Evolutionary conservation across 1,284 basidiomycete genomes (phyloP).

Genomic region (Leccinum insolens): DNA sequence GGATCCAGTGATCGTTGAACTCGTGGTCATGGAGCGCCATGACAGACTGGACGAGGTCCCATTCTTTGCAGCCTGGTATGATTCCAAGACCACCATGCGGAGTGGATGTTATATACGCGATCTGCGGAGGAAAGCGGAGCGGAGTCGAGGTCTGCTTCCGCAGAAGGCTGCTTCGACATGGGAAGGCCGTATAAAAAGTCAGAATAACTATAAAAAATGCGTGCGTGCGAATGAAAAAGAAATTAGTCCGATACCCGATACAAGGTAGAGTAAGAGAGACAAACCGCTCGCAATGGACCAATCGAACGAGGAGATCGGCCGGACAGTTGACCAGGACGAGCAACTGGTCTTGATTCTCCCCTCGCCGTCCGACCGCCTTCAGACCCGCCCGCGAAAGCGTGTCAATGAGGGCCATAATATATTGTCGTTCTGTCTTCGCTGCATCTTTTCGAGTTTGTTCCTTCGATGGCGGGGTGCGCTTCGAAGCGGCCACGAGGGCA

Average conservation of each 20-base stretch:
- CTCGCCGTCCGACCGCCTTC: constrained; percentile 70
- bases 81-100: constrained; percentile 77
- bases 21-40: constrained; percentile 82
- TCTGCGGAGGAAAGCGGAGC: constrained; percentile 66
- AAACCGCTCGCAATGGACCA: constrained; percentile 79
- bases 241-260: background rate
- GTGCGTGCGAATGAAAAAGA: background rate
- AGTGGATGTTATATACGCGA: constrained; percentile 72
- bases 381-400: constrained; percentile 64
- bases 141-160: constrained; percentile 43
- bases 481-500: background rate
- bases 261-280: constrained; percentile 29
- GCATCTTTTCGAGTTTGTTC: constrained; percentile 63
- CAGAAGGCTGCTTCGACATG: constrained; percentile 49
- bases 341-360: constrained; percentile 75
- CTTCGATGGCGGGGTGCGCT: constrained; percentile 48
- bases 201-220: constrained; percentile 46
- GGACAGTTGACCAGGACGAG: constrained; percentile 82
- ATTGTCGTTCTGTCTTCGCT: constrained; percentile 67
- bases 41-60: constrained; percentile 80
- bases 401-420: constrained; percentile 58
- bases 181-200: constrained; percentile 68
- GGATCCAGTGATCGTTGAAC: constrained; percentile 63
- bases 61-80: constrained; percentile 67
- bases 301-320: constrained; percentile 57